Evolutionary conservation across 768 basidiomycete species (phyloP), one percentile per base, ranked within the genome.

Genomic region (Termitomyces heimii): DNA sequence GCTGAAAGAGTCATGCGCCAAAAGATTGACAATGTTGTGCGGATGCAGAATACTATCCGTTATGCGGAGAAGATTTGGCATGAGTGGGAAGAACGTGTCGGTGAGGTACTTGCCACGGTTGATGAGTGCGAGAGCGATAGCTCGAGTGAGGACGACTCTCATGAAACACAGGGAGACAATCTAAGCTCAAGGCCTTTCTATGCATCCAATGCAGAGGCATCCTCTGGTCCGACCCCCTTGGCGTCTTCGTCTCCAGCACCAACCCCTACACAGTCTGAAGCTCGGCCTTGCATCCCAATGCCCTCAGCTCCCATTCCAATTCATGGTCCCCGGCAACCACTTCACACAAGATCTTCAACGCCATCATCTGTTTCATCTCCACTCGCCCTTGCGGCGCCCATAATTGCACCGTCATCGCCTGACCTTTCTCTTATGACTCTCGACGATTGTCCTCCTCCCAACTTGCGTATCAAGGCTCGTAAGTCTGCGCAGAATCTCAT

Each of bases 31-130:
- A 94, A 89, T 62, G 92, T 98, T 49, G 89, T 93, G 60, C 86
- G 97, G 39, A 86, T 99, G 85, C 92, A 96, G 72, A 97, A 96
- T 67, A 98, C 94, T 20, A 94, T 99, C 63, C 81, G 92, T 54
- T 98, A 98, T 71, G 87, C 94, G 40, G 97, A 98, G 76, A 96
- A 95, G 75, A 91, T 97, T 31, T 86, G 96, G 76, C 88, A 89
- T 65, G 97, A 98, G 73, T 98, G 96, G 95, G 89, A 98, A 71
- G 89, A 91, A 66, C 85, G 83, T 63, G 88, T 97, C 14, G 88
- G 85, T 59, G 80, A 83, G 63, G 81, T 78, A 42, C 71, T 95
- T 34, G 80, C 80, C 4, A 74, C 74, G 34, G 73, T 77, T 28
- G 81, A 84, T 18, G 82, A 82, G 18, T 73, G 68, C 29, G 65